Evolutionary conservation across 1,139 yeast species (phyloP).

Genomic region (Blastobotrys indianensis): DNA sequence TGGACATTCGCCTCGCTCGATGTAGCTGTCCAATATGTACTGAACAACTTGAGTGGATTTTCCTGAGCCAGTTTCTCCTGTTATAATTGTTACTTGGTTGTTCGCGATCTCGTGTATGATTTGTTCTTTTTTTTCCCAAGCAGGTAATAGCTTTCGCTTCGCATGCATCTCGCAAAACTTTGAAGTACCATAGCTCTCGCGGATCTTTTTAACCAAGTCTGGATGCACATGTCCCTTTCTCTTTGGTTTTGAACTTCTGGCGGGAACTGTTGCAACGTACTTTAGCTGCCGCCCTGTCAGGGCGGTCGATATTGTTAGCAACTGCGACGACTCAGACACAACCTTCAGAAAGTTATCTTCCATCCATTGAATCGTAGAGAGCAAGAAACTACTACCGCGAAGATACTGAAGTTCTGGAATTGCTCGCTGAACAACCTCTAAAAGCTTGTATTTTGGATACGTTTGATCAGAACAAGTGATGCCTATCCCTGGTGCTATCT

Average conservation of each 20-base stretch:
- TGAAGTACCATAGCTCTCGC: conserved; percentile 16
- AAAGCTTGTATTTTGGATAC: conserved; percentile 69
- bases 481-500: conserved; percentile 10
- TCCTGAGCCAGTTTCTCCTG: conserved; percentile 98
- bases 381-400: conserved; percentile 66
- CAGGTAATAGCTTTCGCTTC: conserved; percentile 61
- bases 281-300: conserved; percentile 29
- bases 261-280: neutral
- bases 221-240: too few relatives aligned
- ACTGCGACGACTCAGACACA: conserved; percentile 68
- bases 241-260: neutral
- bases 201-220: too few relatives aligned
- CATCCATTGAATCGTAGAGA: conserved; percentile 66
- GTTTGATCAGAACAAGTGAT: conserved; percentile 9
- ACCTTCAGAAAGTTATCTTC: conserved; percentile 54
- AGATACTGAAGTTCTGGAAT: conserved; percentile 38
- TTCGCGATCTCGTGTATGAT: conserved; percentile 51
- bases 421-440: conserved; percentile 51
- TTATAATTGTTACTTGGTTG: conserved; percentile 66
- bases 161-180: conserved; percentile 35
- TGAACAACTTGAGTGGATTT: conserved; percentile 92
- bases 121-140: conserved; percentile 62
- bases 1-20: conserved; percentile 38
- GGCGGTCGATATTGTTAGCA: conserved; percentile 41
- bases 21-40: conserved; percentile 62